Conservation (phyloP, 768 basidiomycete genomes). For the Hypholoma fasciculare region DNA sequence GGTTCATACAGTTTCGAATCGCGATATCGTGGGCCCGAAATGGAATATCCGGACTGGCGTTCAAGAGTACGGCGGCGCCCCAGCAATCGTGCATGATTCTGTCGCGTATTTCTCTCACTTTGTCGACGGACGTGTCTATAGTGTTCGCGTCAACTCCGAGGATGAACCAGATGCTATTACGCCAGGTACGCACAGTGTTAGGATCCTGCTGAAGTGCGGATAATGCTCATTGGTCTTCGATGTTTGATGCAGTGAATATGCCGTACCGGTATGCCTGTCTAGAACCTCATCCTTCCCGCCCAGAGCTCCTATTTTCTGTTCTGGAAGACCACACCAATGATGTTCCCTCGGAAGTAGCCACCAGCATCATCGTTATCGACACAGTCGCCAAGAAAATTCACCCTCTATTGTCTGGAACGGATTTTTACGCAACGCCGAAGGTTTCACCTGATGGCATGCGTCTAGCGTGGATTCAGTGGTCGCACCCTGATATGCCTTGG, state of each 20-base stretch:
- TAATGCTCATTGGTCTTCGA: constrained; percentile 6
- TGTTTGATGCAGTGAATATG: constrained; percentile 33
- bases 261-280: constrained; percentile 67
- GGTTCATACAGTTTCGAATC: constrained; percentile 46
- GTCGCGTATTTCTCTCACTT: constrained; percentile 61
- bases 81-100: constrained; percentile 51
- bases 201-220: too few relatives aligned
- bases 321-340: constrained; percentile 71
- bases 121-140: constrained; percentile 54
- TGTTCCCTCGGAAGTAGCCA: constrained; percentile 51
- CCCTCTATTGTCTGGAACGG: constrained; percentile 53
- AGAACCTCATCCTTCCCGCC: constrained; percentile 50
- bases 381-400: constrained; percentile 41
- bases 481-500: constrained; percentile 62
- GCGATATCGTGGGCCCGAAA: constrained; percentile 52
- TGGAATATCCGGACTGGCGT: constrained; percentile 66
- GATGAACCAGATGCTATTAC: constrained; percentile 62
- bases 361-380: constrained; percentile 58
- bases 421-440: constrained; percentile 69
- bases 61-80: constrained; percentile 73
- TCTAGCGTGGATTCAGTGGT: constrained; percentile 69
- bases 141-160: constrained; percentile 28
- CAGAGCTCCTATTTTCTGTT: constrained; percentile 57
- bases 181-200: constrained; percentile 44
- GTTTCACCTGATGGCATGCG: constrained; percentile 61